A percentile compares a stretch with the other conserved stretches of the same genome.
phyloP scores from a whole-genome alignment of 306 rosid genomes.

The Ammopiptanthus mongolicus region DNA sequence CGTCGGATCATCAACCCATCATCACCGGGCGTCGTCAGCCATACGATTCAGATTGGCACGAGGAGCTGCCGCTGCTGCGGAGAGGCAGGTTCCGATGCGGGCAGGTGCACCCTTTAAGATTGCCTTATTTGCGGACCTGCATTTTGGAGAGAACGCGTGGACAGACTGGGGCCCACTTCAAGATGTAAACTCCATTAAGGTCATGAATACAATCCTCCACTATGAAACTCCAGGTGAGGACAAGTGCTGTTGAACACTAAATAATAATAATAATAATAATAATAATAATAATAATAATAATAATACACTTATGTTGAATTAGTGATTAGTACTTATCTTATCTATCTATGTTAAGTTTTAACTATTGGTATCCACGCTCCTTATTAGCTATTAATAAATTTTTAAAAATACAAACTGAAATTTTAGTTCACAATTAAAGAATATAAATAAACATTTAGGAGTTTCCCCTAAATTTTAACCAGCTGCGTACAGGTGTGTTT shows the following conservation, averaged over 20 bases:
- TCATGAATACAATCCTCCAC: constrained; percentile 50
- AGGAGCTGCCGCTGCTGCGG: constrained; percentile 5
- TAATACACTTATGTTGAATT: too few relatives aligned
- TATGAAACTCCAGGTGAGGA: constrained; percentile 57
- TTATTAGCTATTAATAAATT: too few relatives aligned
- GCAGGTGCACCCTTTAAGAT: constrained; percentile 44
- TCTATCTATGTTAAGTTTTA: too few relatives aligned
- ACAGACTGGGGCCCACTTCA: constrained; percentile 75
- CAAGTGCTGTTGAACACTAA: not conserved
- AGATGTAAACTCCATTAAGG: constrained; percentile 49
- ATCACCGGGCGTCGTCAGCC: not conserved
- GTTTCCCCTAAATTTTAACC: too few relatives aligned
- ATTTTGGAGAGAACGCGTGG: constrained; percentile 67
- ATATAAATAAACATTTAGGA: too few relatives aligned
- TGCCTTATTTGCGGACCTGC: constrained; percentile 70
- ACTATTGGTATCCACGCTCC: too few relatives aligned
- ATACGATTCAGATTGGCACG: constrained; percentile 13
- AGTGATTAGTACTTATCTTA: too few relatives aligned
- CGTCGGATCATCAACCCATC: constrained; percentile 18
- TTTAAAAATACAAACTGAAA: too few relatives aligned
- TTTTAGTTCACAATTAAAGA: too few relatives aligned
- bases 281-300: too few relatives aligned
- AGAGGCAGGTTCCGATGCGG: constrained; percentile 25
- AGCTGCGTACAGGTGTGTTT: too few relatives aligned
- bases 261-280: too few relatives aligned